Evolutionary conservation across 2,329 filamentous ascomycete genomes (phyloP).

Genomic region (Diaporthe batatas): DNA sequence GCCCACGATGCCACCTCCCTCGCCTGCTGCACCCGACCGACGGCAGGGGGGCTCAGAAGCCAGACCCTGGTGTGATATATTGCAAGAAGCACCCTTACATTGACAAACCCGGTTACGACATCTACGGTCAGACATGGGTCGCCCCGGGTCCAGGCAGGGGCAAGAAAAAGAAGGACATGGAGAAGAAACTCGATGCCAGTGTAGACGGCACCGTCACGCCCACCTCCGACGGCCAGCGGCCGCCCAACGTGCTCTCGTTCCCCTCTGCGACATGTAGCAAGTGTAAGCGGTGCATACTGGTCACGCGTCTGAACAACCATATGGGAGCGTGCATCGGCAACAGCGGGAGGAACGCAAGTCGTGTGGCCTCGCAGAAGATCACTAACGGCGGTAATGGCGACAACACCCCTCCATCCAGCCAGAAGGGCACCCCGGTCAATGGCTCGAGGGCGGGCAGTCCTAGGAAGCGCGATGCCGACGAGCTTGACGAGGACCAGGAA

Average conservation of each 20-base stretch:
- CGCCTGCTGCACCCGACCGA: constrained; percentile 80
- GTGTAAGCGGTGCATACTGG: constrained; percentile 75
- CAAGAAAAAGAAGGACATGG: constrained; percentile 84
- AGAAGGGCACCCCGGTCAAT: constrained; percentile 72
- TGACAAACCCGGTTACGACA: constrained; percentile 81
- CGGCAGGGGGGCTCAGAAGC: constrained; percentile 74
- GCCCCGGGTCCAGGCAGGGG: constrained; percentile 77
- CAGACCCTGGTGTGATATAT: constrained; percentile 77
- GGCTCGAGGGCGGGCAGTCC: constrained; percentile 67
- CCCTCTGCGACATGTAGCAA: constrained; percentile 77
- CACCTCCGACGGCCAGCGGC: constrained; percentile 64
- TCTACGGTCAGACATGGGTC: constrained; percentile 86
- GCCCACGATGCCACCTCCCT: constrained; percentile 80
- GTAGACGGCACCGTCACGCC: constrained; percentile 56
- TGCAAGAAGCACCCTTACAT: constrained; percentile 86
- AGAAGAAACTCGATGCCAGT: constrained; percentile 66
- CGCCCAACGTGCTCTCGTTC: constrained; percentile 73
- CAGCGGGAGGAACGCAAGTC: constrained; percentile 72
- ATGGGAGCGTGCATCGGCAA: constrained; percentile 78
- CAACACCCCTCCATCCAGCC: constrained; percentile 71
- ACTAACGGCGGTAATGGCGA: constrained; percentile 68
- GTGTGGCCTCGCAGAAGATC: constrained; percentile 73
- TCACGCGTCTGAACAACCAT: constrained; percentile 75
- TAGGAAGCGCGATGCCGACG: constrained; percentile 67
- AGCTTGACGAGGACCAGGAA: constrained; percentile 67